phyloP scores from a whole-genome alignment of 2,329 filamentous ascomycete species.

The Sclerotinia spermophila region DNA sequence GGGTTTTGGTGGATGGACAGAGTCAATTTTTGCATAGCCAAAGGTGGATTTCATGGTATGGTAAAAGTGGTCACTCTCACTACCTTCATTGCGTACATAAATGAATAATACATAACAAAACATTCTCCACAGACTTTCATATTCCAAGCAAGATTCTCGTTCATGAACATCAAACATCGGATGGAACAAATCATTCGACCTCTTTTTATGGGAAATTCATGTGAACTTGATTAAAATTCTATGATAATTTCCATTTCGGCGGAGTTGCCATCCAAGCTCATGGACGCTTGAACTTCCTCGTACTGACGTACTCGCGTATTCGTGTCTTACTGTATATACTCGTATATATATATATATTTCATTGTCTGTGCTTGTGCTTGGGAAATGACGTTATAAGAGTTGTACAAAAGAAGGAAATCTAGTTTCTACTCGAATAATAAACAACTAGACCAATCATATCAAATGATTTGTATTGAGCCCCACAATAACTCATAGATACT shows the following conservation, averaged over 20 bases:
- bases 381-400: not conserved
- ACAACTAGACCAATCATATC: not conserved
- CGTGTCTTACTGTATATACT: not conserved
- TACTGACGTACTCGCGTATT: not conserved
- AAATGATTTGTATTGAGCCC: not conserved
- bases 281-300: not conserved
- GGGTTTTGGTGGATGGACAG: conserved; percentile 4
- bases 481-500: not conserved
- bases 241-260: not conserved
- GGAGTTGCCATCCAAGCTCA: not conserved
- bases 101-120: not conserved
- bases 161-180: not conserved
- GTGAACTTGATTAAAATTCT: no score
- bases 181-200: not conserved
- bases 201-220: no score
- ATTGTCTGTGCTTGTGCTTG: conserved; percentile 3
- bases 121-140: not conserved
- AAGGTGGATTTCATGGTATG: not conserved
- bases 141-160: not conserved
- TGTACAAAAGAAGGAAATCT: not conserved
- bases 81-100: not conserved
- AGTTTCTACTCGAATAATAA: not conserved
- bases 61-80: not conserved
- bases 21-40: not conserved
- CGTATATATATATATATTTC: not conserved